Base-by-base conservation (phyloP, 2,329 filamentous ascomycete species). In the Clonostachys solani region DNA sequence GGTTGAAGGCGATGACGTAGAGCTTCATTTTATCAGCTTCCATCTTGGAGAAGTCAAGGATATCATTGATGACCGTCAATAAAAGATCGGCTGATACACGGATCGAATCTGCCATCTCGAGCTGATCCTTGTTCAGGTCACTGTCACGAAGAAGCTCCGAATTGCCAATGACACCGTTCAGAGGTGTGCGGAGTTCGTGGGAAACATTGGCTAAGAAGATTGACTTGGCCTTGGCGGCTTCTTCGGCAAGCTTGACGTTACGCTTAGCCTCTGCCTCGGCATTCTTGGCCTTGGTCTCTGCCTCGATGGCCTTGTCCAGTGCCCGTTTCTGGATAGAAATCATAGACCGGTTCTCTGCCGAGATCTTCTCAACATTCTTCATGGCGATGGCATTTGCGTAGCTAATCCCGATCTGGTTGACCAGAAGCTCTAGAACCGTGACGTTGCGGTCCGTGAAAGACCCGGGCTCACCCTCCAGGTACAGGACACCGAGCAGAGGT, bases 1-100 rank as follows among this genome's bases (percentile, higher is more conserved):
- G 80, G 53, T 83, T 85, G 65, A 86, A 86, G 8, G 81, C 80
- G 47, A 83, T 84, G 49, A 84, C 77, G 60, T 89, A 89, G 2
- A 92, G 79, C 61, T 94, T 90, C 72, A 95, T 84, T 63, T 90
- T 86, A 56, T 92, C 89, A 4, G 87, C 89, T 63, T 95, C 90
- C 71, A 94, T 90, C 65, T 95, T 95, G 29, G 91, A 96, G 62
- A 96, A 95, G 66, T 97, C 92, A 5, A 96, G 74, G 46, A 96
- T 96, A 60, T 97, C 92, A 60, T 96, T 96, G 69, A 96, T 96
- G 43, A 96, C 89, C 0, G 91, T 94, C 23, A 96, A 74, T 13
- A 96, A 71, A 15, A 94, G 83, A 60, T 96, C 91, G 0, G 89
- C 90, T 43, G 89, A 95, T 33, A 92, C 79, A 44, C 89, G 83